Evolutionary conservation across 1,284 basidiomycete genomes (phyloP).

Genomic region (Austroboletus sp.): DNA sequence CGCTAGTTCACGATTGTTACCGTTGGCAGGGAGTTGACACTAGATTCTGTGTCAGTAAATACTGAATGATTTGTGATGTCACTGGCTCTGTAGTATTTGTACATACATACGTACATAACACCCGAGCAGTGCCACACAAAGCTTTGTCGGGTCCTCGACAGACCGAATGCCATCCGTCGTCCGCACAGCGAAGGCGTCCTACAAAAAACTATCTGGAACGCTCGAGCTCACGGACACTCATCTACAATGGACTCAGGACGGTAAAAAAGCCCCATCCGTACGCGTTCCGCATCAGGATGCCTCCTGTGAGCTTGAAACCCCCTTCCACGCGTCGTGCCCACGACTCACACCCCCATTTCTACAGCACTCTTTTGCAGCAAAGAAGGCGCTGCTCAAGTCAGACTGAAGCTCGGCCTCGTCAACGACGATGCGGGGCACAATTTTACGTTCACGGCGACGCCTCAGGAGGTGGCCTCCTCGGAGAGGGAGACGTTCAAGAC

Average conservation of each 20-base stretch:
- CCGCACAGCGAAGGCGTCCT: slow-evolving; percentile 67
- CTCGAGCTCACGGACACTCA: slow-evolving; percentile 62
- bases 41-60: background rate
- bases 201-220: slow-evolving; percentile 69
- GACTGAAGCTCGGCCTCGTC: slow-evolving; percentile 63
- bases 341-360: background rate
- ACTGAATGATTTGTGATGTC: too few species aligned
- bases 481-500: slow-evolving; percentile 77
- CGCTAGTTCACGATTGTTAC: too few species aligned
- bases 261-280: slow-evolving; percentile 53
- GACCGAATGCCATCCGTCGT: slow-evolving; percentile 41
- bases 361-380: slow-evolving; percentile 78
- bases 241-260: slow-evolving; percentile 69
- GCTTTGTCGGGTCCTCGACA: background rate
- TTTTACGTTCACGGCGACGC: slow-evolving; percentile 65
- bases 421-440: slow-evolving; percentile 66
- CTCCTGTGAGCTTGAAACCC: slow-evolving; percentile 47
- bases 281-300: slow-evolving; percentile 56
- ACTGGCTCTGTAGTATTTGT: too few species aligned
- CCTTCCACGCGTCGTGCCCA: background rate
- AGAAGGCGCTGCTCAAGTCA: slow-evolving; percentile 66
- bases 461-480: slow-evolving; percentile 49
- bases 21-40: background rate
- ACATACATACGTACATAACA: background rate
- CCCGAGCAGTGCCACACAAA: slow-evolving; percentile 5